Evolutionary conservation across 2,329 filamentous ascomycete genomes (phyloP).

Genomic region (Microcyclospora tardicrescens): DNA sequence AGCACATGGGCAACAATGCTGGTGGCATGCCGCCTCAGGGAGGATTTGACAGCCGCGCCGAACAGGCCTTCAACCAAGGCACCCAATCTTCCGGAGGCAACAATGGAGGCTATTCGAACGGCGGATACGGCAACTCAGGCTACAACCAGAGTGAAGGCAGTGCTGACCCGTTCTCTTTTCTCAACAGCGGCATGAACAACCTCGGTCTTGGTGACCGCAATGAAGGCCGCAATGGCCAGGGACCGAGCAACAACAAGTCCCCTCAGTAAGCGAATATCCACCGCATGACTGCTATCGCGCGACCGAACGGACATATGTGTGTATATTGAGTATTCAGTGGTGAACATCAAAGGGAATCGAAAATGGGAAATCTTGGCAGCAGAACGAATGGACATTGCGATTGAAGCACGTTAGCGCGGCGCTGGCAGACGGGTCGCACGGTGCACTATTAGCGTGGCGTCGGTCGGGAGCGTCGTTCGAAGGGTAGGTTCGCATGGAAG

Average conservation of each 20-base stretch:
- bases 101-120: conserved; percentile 47
- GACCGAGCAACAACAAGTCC: conserved; percentile 15
- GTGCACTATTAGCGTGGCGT: not conserved
- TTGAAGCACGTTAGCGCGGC: not conserved
- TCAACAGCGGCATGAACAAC: conserved; percentile 58
- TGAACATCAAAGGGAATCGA: not conserved
- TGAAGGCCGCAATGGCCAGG: conserved; percentile 29
- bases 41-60: conserved; percentile 85
- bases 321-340: not conserved
- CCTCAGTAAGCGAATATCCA: conserved; percentile 15
- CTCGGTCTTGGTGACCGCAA: conserved; percentile 53
- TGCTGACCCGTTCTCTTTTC: conserved; percentile 67
- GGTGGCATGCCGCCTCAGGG: conserved; percentile 48
- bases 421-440: not conserved
- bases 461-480: not conserved
- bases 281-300: not conserved
- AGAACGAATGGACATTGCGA: not conserved
- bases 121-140: conserved; percentile 32
- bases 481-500: too few relatives aligned
- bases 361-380: not conserved
- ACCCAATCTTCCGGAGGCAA: conserved; percentile 60
- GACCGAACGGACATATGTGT: not conserved
- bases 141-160: conserved; percentile 42
- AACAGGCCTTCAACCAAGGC: conserved; percentile 75
- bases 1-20: conserved; percentile 38